Conservation (phyloP, 371 early-diverging fungal genomes). For the Encephalitozoon intestinalis region DNA sequence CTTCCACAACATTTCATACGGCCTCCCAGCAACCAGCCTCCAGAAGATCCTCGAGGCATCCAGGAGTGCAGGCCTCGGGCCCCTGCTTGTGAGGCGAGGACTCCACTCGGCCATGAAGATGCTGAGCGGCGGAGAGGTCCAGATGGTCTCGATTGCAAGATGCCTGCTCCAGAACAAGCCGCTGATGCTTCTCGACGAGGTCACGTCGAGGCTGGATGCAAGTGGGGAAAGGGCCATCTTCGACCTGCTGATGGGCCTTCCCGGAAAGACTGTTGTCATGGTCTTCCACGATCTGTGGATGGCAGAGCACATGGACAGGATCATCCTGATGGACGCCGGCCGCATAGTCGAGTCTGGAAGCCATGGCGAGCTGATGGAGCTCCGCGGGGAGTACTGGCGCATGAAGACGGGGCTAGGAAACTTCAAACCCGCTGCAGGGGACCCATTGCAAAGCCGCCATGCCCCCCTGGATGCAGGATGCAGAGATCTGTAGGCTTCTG, state of each 20-base stretch:
- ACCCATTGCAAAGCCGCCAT: neutral
- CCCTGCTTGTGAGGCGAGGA: slow-evolving; percentile 34
- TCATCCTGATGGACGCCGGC: slow-evolving; percentile 13
- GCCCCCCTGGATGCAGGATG: neutral
- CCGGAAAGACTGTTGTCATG: slow-evolving; percentile 41
- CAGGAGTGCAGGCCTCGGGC: slow-evolving; percentile 64
- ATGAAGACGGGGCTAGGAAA: neutral
- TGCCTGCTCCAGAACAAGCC: slow-evolving; percentile 68
- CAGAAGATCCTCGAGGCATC: slow-evolving; percentile 24
- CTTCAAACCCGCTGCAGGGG: neutral
- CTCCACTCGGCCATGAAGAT: slow-evolving; percentile 11
- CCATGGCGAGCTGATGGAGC: neutral
- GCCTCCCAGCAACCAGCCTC: neutral
- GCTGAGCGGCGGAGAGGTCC: slow-evolving; percentile 56
- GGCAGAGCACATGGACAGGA: slow-evolving; percentile 37
- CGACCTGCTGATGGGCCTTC: neutral
- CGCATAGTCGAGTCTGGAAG: neutral
- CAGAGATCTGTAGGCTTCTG: neutral
- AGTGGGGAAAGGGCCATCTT: slow-evolving; percentile 58
- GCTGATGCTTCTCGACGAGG: slow-evolving; percentile 76
- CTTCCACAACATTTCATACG: slow-evolving; percentile 71
- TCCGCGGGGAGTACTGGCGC: neutral
- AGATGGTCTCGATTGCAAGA: slow-evolving; percentile 71
- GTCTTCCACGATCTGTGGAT: slow-evolving; percentile 46
- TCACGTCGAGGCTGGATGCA: slow-evolving; percentile 71